These are phyloP conservation scores for Globisporangium polare DNA, from an alignment of 352 stramenopile species.

Conservation along the genomic window DNA sequence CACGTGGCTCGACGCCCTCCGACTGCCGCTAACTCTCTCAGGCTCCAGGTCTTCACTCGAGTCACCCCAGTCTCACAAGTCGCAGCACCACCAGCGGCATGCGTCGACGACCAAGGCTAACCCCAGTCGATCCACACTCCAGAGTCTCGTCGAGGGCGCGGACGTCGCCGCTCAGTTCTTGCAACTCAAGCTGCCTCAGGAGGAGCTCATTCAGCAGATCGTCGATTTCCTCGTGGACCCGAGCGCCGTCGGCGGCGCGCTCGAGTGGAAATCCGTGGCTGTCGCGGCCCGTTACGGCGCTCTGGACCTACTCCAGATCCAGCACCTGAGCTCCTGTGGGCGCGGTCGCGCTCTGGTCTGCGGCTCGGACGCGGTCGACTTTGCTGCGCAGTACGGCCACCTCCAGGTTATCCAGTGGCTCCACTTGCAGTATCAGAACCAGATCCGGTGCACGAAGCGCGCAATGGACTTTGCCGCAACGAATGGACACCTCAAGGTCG, in stretches of 20 bases:
- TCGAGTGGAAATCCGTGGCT: slow-evolving; percentile 2
- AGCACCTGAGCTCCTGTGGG: not conserved
- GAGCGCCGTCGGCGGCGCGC: not conserved
- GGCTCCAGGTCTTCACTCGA: not conserved
- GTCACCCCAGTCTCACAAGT: not conserved
- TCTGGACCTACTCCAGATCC: not conserved
- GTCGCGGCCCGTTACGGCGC: not conserved
- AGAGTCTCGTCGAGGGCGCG: not conserved
- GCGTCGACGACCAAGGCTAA: not conserved
- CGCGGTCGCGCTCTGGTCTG: not conserved
- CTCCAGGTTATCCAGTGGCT: slow-evolving; percentile 4
- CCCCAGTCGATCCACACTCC: not conserved
- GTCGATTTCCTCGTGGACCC: not conserved
- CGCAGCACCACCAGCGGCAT: not conserved
- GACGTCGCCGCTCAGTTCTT: not conserved
- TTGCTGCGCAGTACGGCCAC: slow-evolving; percentile 1
- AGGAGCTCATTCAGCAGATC: not conserved
- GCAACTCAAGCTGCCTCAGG: not conserved
- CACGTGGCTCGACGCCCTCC: not conserved
- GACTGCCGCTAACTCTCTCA: not conserved
- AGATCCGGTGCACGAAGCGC: not conserved
- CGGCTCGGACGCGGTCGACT: not conserved
- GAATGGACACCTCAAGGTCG: not conserved
- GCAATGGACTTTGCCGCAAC: slow-evolving; percentile 3
- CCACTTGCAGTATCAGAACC: not conserved